phyloP scores from a whole-genome alignment of 345 rosid genomes.

The Cardamine chenopodiifolia region DNA sequence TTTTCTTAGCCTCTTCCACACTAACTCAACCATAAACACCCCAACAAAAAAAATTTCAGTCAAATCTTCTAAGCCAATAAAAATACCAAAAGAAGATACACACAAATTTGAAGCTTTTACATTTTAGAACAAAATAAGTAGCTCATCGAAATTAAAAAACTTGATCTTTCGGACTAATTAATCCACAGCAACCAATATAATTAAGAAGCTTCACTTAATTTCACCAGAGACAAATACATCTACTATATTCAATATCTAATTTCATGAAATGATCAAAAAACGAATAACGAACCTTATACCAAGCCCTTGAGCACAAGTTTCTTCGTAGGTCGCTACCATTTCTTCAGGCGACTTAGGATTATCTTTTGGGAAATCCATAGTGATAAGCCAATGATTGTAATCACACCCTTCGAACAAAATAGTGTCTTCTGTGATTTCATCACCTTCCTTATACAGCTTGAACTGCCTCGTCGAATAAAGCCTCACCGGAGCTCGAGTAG shows the following conservation, averaged over 20 bases:
- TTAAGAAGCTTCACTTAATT: not conserved
- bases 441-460: constrained; percentile 63
- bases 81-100: not conserved
- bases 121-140: not conserved
- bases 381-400: constrained; percentile 92
- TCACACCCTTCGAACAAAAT: constrained; percentile 86
- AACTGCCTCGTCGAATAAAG: constrained; percentile 42
- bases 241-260: not conserved
- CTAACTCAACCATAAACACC: constrained; percentile 47
- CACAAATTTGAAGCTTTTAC: not conserved
- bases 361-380: constrained; percentile 73
- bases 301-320: constrained; percentile 84
- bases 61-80: not conserved
- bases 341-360: constrained; percentile 58
- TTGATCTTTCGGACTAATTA: not conserved
- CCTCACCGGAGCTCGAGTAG: constrained; percentile 25
- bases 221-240: not conserved
- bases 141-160: not conserved
- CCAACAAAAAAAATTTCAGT: not conserved
- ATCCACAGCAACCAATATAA: not conserved
- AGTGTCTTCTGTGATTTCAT: constrained; percentile 72
- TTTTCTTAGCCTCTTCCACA: constrained; percentile 80
- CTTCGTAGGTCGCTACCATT: constrained; percentile 76
- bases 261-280: not conserved
- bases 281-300: constrained; percentile 59